Evolutionary conservation across 2,329 filamentous ascomycete genomes (phyloP).

Genomic region (Alternaria viburni): DNA sequence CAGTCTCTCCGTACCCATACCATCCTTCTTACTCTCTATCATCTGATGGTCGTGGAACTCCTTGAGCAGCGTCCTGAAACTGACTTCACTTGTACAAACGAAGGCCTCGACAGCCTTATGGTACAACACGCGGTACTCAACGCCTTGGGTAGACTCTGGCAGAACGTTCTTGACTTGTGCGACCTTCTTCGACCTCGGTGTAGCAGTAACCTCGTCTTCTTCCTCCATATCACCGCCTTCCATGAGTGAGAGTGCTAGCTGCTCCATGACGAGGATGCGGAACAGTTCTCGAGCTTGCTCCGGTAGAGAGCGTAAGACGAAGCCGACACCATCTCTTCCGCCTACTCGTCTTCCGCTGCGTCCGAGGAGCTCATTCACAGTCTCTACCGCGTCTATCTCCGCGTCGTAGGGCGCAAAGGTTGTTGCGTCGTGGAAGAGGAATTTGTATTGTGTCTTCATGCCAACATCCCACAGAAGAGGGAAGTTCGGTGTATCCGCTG

Average conservation of each 20-base stretch:
- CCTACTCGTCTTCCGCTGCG: constrained; percentile 79
- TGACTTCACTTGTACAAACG: constrained; percentile 95
- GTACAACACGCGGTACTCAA: constrained; percentile 91
- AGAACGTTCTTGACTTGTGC: constrained; percentile 29
- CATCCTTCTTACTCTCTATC: constrained; percentile 87
- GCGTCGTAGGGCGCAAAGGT: constrained; percentile 78
- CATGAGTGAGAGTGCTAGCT: constrained; percentile 70
- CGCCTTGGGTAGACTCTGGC: constrained; percentile 60
- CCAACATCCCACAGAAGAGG: constrained; percentile 87
- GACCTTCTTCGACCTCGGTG: constrained; percentile 32
- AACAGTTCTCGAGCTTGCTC: constrained; percentile 92
- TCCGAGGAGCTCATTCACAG: constrained; percentile 85
- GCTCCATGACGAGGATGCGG: constrained; percentile 81
- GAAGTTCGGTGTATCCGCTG: constrained; percentile 87
- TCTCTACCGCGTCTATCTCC: constrained; percentile 85
- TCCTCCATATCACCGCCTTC: constrained; percentile 45
- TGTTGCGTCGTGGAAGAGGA: constrained; percentile 92
- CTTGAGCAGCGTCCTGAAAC: constrained; percentile 90
- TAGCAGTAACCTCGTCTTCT: constrained; percentile 25
- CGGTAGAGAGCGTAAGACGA: constrained; percentile 86
- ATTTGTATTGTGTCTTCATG: constrained; percentile 81
- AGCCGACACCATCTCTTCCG: constrained; percentile 89
- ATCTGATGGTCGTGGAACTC: constrained; percentile 99
- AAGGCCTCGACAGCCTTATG: constrained; percentile 97
- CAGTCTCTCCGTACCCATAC: constrained; percentile 81